Base-by-base conservation (phyloP, 164 flowering plant species). In the Annona squamosa region DNA sequence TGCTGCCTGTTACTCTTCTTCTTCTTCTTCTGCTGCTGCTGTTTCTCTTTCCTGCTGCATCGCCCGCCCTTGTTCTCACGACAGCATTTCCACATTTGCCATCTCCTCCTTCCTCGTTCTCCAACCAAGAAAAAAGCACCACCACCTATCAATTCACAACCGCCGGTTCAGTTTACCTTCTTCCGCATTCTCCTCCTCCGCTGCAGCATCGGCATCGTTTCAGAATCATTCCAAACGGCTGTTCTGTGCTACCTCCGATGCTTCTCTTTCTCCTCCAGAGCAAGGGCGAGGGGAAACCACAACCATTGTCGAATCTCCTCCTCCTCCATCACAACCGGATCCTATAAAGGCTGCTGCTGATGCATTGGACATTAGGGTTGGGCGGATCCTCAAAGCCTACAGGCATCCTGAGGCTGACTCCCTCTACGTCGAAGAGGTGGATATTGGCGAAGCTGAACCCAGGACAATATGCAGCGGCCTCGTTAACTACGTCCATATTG, bases 341-440 rank as follows among this genome's bases (percentile, higher is more conserved):
- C 69, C 79, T 3, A 19, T 89, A 37, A 88, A 73, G 77, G 88
- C 85, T 3, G 80, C 83, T 46, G 97, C 85, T 3, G 81, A 75
- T 42, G 70, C 83, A 77, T 79, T 92, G 77, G 99, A 92, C 74
- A 81, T 94, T 26, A 86, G 95, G 82, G 97, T 94, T 4, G 99
- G 99, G 45, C 78, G 80, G 45, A 82, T 94, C 18, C 47, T 89
- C 9, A 89, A 76, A 73, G 97, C 91, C 3, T 92, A 95, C 97
- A 78, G 84, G 68, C 99, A 94, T 73, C 91, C 87, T 63, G 99
- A 94, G 76, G 99, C 99, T 0, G 99, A 92, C 72, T 82, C 92
- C 3, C 87, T 92, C n/a, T 94, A 91, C 62, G 93, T 94, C 17
- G 99, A 94, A 79, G 97, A 94, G 81, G 99, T 94, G 3, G 99